Conservation (phyloP, 1,139 yeast genomes). For the Waltiozyma sp. region DNA sequence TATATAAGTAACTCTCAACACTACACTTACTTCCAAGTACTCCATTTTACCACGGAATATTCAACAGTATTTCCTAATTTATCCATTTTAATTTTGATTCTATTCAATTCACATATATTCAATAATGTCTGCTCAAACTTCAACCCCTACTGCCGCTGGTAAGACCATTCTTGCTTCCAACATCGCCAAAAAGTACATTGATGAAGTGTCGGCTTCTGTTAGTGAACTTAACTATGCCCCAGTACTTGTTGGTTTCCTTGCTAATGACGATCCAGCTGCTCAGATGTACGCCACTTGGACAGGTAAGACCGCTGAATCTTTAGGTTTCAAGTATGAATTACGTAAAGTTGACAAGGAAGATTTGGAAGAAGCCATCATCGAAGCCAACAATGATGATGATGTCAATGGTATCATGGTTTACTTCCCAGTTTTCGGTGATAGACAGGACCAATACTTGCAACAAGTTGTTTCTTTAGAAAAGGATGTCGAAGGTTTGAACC, state of each 20-base stretch:
- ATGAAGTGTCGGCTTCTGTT: slow-evolving; percentile 59
- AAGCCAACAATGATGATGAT: slow-evolving; percentile 64
- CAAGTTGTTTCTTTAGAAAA: slow-evolving; percentile 76
- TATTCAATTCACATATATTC: background rate
- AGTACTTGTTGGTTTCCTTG: slow-evolving; percentile 78
- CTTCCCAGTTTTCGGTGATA: slow-evolving; percentile 92
- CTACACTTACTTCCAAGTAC: background rate
- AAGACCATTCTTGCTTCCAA: slow-evolving; percentile 80
- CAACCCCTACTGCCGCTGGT: slow-evolving; percentile 32
- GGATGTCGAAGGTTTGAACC: slow-evolving; percentile 93
- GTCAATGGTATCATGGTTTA: slow-evolving; percentile 97
- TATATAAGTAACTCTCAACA: background rate
- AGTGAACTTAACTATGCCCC: slow-evolving; percentile 43
- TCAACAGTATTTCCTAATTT: background rate
- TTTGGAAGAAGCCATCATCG: slow-evolving; percentile 70
- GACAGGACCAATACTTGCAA: slow-evolving; percentile 91
- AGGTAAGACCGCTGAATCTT: slow-evolving; percentile 72
- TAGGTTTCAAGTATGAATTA: slow-evolving; percentile 80
- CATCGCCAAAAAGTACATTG: slow-evolving; percentile 70
- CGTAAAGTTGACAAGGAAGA: slow-evolving; percentile 65
- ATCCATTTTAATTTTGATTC: background rate
- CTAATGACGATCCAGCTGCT: slow-evolving; percentile 92
- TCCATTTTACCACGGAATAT: background rate
- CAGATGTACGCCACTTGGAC: slow-evolving; percentile 95
- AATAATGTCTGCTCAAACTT: slow-evolving; percentile 7